Percentiles rank a stretch among this genome's conserved stretches.
These are phyloP conservation scores for Saccharomyces paradoxus DNA, from an alignment of 805 yeast species.

Conservation along the genomic window DNA sequence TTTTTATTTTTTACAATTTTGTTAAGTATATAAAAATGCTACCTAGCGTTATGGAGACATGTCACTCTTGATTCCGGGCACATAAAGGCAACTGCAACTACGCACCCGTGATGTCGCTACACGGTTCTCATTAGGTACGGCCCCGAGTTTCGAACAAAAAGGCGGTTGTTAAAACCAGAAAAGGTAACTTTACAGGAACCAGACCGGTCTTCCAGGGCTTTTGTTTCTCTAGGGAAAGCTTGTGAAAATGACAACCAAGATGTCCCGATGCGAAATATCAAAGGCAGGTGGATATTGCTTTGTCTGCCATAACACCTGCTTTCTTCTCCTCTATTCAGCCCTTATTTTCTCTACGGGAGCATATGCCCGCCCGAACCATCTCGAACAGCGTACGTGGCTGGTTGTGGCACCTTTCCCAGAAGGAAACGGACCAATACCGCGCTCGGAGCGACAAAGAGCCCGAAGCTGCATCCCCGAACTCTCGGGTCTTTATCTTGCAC, in stretches of 20 bases:
- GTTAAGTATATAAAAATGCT: not conserved
- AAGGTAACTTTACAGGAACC: not conserved
- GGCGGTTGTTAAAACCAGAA: not conserved
- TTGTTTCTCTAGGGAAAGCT: not conserved
- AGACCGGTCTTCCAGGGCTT: not conserved
- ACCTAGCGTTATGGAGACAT: not conserved
- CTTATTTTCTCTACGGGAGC: not conserved
- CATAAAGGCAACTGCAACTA: not conserved
- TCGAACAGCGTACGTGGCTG: not conserved
- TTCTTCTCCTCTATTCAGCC: not conserved
- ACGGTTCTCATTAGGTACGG: not conserved
- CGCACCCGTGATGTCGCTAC: not conserved
- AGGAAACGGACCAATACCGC: not conserved
- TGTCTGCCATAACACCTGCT: not conserved
- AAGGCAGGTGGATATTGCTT: not conserved
- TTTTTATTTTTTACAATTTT: not conserved
- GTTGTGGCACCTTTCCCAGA: not conserved
- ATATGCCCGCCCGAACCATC: not conserved
- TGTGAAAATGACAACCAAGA: not conserved
- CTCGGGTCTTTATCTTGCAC: not conserved
- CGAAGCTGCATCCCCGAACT: not conserved
- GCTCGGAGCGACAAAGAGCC: not conserved
- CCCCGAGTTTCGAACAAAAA: not conserved
- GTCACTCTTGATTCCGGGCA: not conserved
- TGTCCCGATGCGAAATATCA: not conserved